Base-by-base conservation (phyloP, 2,329 filamentous ascomycete genomes). In the Dryadomyces quercivorus region DNA sequence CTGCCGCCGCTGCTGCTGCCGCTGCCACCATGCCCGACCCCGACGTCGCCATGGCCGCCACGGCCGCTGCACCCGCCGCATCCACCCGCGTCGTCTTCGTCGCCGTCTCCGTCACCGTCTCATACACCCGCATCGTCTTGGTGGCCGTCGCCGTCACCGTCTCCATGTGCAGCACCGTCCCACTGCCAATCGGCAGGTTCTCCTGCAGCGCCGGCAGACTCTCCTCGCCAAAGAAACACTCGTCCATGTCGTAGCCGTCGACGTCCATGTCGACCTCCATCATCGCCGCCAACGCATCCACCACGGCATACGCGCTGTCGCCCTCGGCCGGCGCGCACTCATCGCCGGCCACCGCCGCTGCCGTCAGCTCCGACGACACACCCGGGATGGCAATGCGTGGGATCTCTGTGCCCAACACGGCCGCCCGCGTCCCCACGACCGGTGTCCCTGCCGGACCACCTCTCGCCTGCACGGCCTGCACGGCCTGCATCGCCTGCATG, bases 21-120 rank as follows among this genome's bases (percentile, higher is more conserved):
- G 26, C 31, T 10, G 15, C 15, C 12, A 20, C 18, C 44, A n/a
- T 31, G 4, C 26, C 26, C 26, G 26, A 31, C 26, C 4, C 10
- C 12, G 38, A n/a, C 34, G 16, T 43, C 34, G 10, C 16, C 26
- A 26, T 46, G n/a, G 49, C 9, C 44, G 52, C 40, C 43, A 20
- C 50, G 1, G n/a, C 31, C 13, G 49, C 36, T 16, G 38, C 56
- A 51, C 57, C 53, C 7, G 58, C 55, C 0, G 61, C 59, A 13
- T 61, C 64, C 3, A 60, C 53, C 8, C 59, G 58, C 21, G 63
- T 56, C 8, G 57, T 62, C 48, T 60, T 61, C 2, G 59, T 61
- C 58, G 61, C 58, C 47, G 57, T 60, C 56, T 61, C 62, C 5
- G 61, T 62, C 56, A 62, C 59, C 7, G 62, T 63, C 56, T 63